Base-by-base conservation (phyloP, 2,329 filamentous ascomycete species). In the Diplodia sapinea region DNA sequence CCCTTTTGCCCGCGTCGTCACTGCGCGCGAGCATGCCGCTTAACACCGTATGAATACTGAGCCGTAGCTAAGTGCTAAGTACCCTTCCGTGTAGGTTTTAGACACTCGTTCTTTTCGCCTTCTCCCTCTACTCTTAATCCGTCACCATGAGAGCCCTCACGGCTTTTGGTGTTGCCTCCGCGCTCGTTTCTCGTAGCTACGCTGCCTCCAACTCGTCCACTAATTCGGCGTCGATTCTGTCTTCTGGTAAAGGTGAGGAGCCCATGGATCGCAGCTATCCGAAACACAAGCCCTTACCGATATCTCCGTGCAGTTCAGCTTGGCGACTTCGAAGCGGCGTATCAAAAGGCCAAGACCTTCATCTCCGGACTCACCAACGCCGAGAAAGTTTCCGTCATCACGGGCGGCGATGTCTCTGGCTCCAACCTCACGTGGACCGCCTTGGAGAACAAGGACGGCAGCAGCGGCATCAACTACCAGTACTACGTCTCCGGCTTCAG, bases 401-500 rank as follows among this genome's bases (percentile, higher is more conserved):
- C 65, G 33, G 65, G 65, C 47, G 20, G 65, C 49, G 49, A 31
- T 54, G 47, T 59, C 23, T 36, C 55, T 13, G 55, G 43, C 17
- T 26, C 65, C 50, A 70, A 70, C 52, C 50, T 69, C 12, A 69
- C 70, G 3, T 73, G 71, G 71, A 71, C 68, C 4, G 71, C 71
- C 2, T 68, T 70, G 15, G 56, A 65, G 31, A 71, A 70, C 68
- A 71, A 71, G 51, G 72, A 73, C 65, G 71, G 71, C 47, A 68
- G 70, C 13, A 70, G 70, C 9, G 72, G 72, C 9, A 71, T 73
- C 64, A 71, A 73, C 57, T 64, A 67, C 43, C 70, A 72, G 49
- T 71, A 72, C 55, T 73, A 68, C 36, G 71, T 73, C 50, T 73
- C 72, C 15, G 68, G 70, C 0, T 73, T 73, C 49, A 69, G 69